A percentile compares a stretch with the other conserved stretches of the same genome.
Evolutionary conservation across 192 early-diverging fungal species (phyloP).

Genomic region (Paraglomus brasilianum): DNA sequence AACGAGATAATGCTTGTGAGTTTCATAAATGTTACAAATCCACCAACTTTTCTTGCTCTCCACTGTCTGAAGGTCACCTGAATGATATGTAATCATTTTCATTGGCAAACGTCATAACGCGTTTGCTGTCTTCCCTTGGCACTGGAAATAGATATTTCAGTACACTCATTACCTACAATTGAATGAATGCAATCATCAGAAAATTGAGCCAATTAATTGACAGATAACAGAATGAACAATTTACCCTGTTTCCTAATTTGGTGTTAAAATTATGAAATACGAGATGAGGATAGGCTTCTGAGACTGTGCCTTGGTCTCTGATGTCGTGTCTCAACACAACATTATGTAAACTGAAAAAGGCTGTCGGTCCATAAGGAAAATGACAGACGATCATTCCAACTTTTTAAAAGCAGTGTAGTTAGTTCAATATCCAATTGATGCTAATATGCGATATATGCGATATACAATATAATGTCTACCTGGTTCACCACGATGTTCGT

Average conservation of each 20-base stretch:
- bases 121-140: slow-evolving; percentile 92
- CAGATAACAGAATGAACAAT: slow-evolving; percentile 2
- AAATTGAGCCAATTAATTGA: not conserved
- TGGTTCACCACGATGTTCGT: slow-evolving; percentile 94
- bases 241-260: slow-evolving; percentile 78
- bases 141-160: slow-evolving; percentile 97
- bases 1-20: not conserved
- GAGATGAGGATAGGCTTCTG: slow-evolving; percentile 95
- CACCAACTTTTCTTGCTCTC: no score
- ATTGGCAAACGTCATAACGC: slow-evolving; percentile 97
- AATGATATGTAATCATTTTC: slow-evolving; percentile 96
- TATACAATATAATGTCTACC: slow-evolving; percentile 42
- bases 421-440: slow-evolving; percentile 2
- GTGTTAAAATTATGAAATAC: slow-evolving; percentile 94
- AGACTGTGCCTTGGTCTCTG: slow-evolving; percentile 92
- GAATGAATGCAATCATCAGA: not conserved
- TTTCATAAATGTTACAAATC: not conserved
- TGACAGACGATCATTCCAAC: slow-evolving; percentile 95
- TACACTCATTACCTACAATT: slow-evolving; percentile 69
- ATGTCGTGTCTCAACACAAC: slow-evolving; percentile 98
- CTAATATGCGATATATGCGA: not conserved
- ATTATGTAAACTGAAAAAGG: slow-evolving; percentile 96
- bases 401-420: slow-evolving; percentile 27
- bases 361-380: slow-evolving; percentile 97
- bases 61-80: slow-evolving; percentile 41